These are phyloP conservation scores for Rhizopus stolonifer DNA, from an alignment of 371 early-diverging fungal species.

Conservation along the genomic window DNA sequence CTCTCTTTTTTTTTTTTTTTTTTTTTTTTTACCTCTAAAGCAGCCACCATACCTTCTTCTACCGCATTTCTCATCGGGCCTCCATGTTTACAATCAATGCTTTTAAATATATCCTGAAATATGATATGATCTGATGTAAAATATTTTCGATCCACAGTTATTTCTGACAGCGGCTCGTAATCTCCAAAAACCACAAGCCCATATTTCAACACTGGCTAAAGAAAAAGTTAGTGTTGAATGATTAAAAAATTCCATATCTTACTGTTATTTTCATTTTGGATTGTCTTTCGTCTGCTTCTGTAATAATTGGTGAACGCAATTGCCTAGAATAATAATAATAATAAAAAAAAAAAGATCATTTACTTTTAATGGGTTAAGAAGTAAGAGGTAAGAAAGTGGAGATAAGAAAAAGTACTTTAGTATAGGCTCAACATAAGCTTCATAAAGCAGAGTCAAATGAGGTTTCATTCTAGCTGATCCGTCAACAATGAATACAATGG, in stretches of 20 bases:
- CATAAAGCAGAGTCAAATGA: constrained; percentile 47
- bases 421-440: constrained; percentile 61
- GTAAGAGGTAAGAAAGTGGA: not conserved
- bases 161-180: constrained; percentile 56
- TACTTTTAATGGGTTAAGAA: no score
- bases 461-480: constrained; percentile 60
- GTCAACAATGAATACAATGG: constrained; percentile 61
- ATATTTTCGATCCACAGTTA: constrained; percentile 57
- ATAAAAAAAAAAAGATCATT: not conserved
- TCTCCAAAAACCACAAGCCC: constrained; percentile 70
- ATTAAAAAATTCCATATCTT: constrained; percentile 12
- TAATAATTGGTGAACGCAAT: constrained; percentile 51
- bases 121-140: constrained; percentile 52
- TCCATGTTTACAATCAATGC: constrained; percentile 53
- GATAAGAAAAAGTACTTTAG: constrained; percentile 38
- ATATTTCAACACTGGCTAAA: constrained; percentile 58
- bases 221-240: not conserved
- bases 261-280: constrained; percentile 59
- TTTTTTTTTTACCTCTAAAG: constrained; percentile 52
- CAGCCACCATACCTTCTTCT: constrained; percentile 64
- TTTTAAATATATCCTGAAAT: constrained; percentile 54
- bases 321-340: constrained; percentile 36
- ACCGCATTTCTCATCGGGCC: constrained; percentile 65
- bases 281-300: constrained; percentile 55
- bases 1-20: no score